Percentiles rank a stretch among this genome's conserved stretches.
Evolutionary conservation across 1,139 yeast species (phyloP).

Genomic region (Pichia sp.): DNA sequence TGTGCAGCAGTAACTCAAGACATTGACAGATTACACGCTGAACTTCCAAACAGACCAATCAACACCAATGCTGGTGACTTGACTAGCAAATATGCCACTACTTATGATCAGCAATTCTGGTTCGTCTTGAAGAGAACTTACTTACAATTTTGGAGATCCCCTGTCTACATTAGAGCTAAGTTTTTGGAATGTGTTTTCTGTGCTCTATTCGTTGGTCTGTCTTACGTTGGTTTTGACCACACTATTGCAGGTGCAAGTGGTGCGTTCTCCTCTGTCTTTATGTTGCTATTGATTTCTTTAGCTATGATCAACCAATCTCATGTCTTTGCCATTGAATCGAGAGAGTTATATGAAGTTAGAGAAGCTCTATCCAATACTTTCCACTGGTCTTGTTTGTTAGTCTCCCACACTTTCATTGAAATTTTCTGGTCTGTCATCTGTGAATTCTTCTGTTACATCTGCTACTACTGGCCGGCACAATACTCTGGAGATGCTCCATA

Average conservation of each 20-base stretch:
- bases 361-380: constrained; percentile 60
- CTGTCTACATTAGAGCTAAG: constrained; percentile 42
- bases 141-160: constrained; percentile 43
- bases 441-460: constrained; percentile 45
- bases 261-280: constrained; percentile 42
- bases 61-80: constrained; percentile 26
- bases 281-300: constrained; percentile 42
- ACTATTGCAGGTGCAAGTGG: constrained; percentile 46
- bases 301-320: constrained; percentile 54
- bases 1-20: constrained; percentile 23
- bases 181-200: constrained; percentile 28
- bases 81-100: constrained; percentile 31
- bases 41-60: constrained; percentile 17
- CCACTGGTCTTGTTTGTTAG: constrained; percentile 53
- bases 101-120: constrained; percentile 33
- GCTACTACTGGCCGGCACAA: constrained; percentile 54
- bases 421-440: constrained; percentile 49
- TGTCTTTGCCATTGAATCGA: constrained; percentile 45
- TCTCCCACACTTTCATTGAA: constrained; percentile 47
- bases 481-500: constrained; percentile 35
- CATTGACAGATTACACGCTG: constrained; percentile 21
- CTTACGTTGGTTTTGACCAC: constrained; percentile 45
- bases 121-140: constrained; percentile 37
- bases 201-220: constrained; percentile 49
- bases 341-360: constrained; percentile 55